phyloP scores from a whole-genome alignment of 495 filamentous ascomycete genomes.

The Physcia stellaris region DNA sequence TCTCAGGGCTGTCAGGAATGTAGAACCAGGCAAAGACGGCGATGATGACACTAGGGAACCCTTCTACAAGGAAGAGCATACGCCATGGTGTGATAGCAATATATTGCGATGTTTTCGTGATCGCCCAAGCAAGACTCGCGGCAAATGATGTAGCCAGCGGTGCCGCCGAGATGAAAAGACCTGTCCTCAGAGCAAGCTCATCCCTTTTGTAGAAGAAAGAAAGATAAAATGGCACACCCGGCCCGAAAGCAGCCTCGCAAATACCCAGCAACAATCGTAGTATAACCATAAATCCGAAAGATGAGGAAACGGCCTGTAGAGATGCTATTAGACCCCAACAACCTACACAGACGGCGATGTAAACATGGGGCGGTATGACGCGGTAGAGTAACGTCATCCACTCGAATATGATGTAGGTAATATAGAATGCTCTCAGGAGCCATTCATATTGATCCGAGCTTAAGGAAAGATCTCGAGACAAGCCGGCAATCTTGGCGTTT shows the following conservation, averaged over 20 bases:
- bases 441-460: conserved; percentile 47
- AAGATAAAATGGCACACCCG: conserved; percentile 48
- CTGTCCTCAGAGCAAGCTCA: conserved; percentile 47
- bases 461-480: conserved; percentile 49
- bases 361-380: conserved; percentile 42
- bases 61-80: conserved; percentile 45
- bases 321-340: conserved; percentile 58
- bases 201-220: conserved; percentile 48
- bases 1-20: conserved; percentile 41
- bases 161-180: conserved; percentile 48
- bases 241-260: conserved; percentile 47
- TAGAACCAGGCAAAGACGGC: conserved; percentile 38
- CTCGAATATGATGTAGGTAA: conserved; percentile 64
- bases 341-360: conserved; percentile 37
- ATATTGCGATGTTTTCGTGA: conserved; percentile 33
- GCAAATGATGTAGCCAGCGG: conserved; percentile 57
- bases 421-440: conserved; percentile 54
- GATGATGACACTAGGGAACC: conserved; percentile 45
- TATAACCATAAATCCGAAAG: conserved; percentile 30
- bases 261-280: conserved; percentile 41
- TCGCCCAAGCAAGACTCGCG: conserved; percentile 46
- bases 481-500: conserved; percentile 63
- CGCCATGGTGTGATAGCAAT: conserved; percentile 46
- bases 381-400: conserved; percentile 54
- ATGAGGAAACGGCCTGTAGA: conserved; percentile 52